Base-by-base conservation (phyloP, 352 stramenopile genomes). In the Phytophthora cactorum region DNA sequence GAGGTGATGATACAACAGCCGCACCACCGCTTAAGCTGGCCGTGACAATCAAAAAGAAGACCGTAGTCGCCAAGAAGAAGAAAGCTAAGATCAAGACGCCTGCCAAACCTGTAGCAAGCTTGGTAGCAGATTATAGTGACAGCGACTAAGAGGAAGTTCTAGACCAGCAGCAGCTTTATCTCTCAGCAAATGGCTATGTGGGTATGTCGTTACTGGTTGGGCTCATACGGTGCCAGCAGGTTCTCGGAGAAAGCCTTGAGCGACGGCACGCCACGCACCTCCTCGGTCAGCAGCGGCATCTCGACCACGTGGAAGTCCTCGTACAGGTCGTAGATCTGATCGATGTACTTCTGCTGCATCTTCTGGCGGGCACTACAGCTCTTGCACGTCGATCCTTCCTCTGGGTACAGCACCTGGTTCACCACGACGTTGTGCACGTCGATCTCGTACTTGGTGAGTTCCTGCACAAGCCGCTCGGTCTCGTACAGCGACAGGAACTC, bases 261-360 rank as follows among this genome's bases (percentile, higher is more conserved):
- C 65, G 96, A 91, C 32, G 97, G 91, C n/a, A 97, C 89, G 54
- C 97, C 97, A 52, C 97, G 90, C 71, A 99, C 98, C 81, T 99
- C 98, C 68, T 99, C 95, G 74, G 98, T 98, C 68, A 99, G 83
- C 53, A 99, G 82, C 25, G 98, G 98, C 96, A 99, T 99, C 68
- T 99, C 88, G 4, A 98, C 88, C n/a, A 99, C 97, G 81, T 99
- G 97, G 75, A 99, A 99, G 70, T 99, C 97, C 70, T 93, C 88
- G 81, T 99, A 99, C 38, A 99, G 80, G 82, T 99, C 97, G 79
- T 99, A 99, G 77, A 99, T 99, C 84, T 99, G 97, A 66, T 98
- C 96, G 70, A 99, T 99, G 85, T 99, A 99, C 82, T 99, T 99
- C 81, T 99, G 97, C 86, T 99, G 98, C 97, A 99, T 99, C 78